Percentiles rank a stretch among this genome's conserved stretches.
These are phyloP conservation scores for Crinitomyces ghanaensis DNA, from an alignment of 805 yeast genomes.

Conservation along the genomic window DNA sequence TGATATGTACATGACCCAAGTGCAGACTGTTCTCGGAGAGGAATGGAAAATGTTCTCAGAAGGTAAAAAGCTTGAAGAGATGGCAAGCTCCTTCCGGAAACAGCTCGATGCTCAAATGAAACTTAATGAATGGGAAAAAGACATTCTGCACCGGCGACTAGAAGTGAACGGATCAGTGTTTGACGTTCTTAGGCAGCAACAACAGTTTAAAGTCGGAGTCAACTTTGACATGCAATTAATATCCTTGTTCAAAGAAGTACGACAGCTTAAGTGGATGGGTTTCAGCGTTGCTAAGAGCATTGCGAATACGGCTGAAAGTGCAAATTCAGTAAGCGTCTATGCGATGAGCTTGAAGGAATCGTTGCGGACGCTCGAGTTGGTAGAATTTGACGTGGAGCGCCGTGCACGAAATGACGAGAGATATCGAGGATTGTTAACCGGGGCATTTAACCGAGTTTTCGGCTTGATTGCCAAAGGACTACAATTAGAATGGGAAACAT, in stretches of 20 bases:
- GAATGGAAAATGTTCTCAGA: constrained; percentile 55
- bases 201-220: constrained; percentile 29
- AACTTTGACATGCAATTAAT: constrained; percentile 40
- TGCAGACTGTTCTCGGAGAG: constrained; percentile 44
- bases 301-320: constrained; percentile 35
- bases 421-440: constrained; percentile 14
- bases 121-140: constrained; percentile 39
- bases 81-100: constrained; percentile 34
- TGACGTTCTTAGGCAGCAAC: constrained; percentile 23
- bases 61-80: constrained; percentile 51
- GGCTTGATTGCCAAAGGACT: constrained; percentile 26
- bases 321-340: constrained; percentile 44
- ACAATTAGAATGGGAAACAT: constrained; percentile 41
- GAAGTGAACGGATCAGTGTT: constrained; percentile 30
- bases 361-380: constrained; percentile 34
- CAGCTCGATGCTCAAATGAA: constrained; percentile 34
- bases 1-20: constrained; percentile 30
- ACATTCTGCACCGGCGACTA: constrained; percentile 17
- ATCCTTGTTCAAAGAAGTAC: constrained; percentile 41
- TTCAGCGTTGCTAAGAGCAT: constrained; percentile 48
- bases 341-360: constrained; percentile 45
- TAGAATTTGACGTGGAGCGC: too few species aligned
- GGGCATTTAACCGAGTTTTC: constrained; percentile 12
- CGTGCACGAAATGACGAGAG: too few species aligned
- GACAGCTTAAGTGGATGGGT: constrained; percentile 38